These are phyloP conservation scores for Trichosanthes truncata DNA, from an alignment of 306 rosid species.

Conservation along the genomic window DNA sequence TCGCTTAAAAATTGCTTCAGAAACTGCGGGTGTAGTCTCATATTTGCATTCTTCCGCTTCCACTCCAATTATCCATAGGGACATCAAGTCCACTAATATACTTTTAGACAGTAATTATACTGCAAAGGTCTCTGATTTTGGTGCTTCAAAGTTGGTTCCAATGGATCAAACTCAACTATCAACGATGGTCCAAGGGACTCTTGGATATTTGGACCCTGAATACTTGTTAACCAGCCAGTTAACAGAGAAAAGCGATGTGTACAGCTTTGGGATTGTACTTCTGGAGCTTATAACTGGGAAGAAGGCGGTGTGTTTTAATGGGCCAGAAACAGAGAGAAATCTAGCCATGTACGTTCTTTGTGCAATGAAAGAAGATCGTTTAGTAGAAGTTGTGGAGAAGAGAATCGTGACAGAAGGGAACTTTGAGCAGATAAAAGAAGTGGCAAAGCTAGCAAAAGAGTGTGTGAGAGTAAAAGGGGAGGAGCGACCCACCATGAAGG, in stretches of 20 bases:
- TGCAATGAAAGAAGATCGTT: constrained; percentile 19
- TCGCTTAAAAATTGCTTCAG: constrained; percentile 22
- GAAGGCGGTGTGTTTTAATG: constrained; percentile 16
- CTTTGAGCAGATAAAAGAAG: constrained; percentile 24
- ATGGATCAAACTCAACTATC: constrained; percentile 18
- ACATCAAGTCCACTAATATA: constrained; percentile 31
- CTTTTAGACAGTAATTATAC: constrained; percentile 19
- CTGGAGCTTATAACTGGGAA: constrained; percentile 34
- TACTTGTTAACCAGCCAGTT: constrained; percentile 22
- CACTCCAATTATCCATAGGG: constrained; percentile 36
- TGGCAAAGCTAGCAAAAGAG: constrained; percentile 18
- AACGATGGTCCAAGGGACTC: constrained; percentile 37
- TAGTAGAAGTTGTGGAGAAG: constrained; percentile 28
- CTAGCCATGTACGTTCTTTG: constrained; percentile 24
- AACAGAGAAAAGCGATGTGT: constrained; percentile 34
- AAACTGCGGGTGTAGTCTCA: constrained; percentile 30
- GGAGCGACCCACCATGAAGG: constrained; percentile 49
- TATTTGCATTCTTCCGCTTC: constrained; percentile 30
- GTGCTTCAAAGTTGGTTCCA: constrained; percentile 32
- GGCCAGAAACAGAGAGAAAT: constrained; percentile 11
- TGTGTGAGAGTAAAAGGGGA: constrained; percentile 12
- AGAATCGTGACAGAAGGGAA: neutral
- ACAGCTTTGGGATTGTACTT: constrained; percentile 43
- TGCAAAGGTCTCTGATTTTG: constrained; percentile 39
- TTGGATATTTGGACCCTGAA: constrained; percentile 35